Evolutionary conservation across 129 eudicot species (phyloP).

Genomic region (Chrysanthemum makinoi): DNA sequence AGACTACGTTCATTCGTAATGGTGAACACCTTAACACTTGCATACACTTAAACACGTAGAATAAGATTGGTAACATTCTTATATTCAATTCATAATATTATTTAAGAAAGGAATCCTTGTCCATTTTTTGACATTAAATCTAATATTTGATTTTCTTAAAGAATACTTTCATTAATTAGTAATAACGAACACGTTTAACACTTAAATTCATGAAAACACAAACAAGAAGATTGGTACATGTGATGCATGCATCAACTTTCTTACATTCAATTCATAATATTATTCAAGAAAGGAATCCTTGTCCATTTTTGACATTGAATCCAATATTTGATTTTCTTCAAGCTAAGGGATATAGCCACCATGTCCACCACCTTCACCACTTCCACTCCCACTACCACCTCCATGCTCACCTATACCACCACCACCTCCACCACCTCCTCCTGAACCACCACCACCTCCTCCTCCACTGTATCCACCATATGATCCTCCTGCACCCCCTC

Average conservation of each 20-base stretch:
- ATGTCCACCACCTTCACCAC: conserved; percentile 39
- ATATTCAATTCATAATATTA: no score
- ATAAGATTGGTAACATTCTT: no score
- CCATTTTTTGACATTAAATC: no score
- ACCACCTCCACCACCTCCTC: conserved; percentile 40
- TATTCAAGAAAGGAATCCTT: conserved; percentile 6
- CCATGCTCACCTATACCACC: conserved; percentile 44
- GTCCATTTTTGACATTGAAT: conserved; percentile 9
- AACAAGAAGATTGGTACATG: conserved; percentile 9
- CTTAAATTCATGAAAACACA: not conserved
- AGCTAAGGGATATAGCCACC: conserved; percentile 38
- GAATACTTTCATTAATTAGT: conserved; percentile 10
- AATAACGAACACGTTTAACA: conserved; percentile 32
- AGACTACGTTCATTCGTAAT: no score
- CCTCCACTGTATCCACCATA: conserved; percentile 38
- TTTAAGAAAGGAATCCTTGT: no score
- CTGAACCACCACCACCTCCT: conserved; percentile 43
- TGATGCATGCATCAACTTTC: not conserved
- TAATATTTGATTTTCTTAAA: no score
- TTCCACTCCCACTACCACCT: conserved; percentile 39
- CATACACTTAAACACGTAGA: no score
- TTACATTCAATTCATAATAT: not conserved
- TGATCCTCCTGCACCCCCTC: conserved; percentile 28
- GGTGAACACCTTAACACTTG: no score
- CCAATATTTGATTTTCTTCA: not conserved